Evolutionary conservation across 192 early-diverging fungal species (phyloP).

Genomic region (Powellomyces hirtus): DNA sequence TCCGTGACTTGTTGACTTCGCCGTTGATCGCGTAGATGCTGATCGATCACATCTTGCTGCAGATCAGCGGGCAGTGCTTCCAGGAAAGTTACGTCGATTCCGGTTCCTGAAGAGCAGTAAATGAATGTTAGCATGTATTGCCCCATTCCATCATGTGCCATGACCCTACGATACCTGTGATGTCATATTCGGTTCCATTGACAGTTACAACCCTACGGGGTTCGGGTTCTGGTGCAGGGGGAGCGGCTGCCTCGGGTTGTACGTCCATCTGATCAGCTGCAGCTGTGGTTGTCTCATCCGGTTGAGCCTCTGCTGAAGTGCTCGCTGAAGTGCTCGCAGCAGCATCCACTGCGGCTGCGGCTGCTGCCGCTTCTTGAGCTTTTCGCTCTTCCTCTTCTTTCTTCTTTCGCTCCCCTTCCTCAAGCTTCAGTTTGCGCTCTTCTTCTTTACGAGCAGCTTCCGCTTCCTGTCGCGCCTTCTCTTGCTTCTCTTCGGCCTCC

Average conservation of each 20-base stretch:
- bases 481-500: constrained; percentile 58
- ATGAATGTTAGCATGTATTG: too few species aligned
- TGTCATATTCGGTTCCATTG: constrained; percentile 79
- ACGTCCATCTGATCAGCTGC: constrained; percentile 35
- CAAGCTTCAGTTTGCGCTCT: constrained; percentile 53
- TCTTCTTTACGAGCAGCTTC: constrained; percentile 32
- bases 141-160: not conserved
- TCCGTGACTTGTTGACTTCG: constrained; percentile 26
- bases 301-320: not conserved
- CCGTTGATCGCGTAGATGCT: constrained; percentile 67
- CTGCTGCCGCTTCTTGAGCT: constrained; percentile 35
- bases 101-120: constrained; percentile 53
- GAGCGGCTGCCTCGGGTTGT: constrained; percentile 11
- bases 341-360: constrained; percentile 4
- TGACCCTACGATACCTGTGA: constrained; percentile 79
- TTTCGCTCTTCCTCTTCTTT: constrained; percentile 17
- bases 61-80: constrained; percentile 93
- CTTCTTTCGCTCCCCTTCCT: constrained; percentile 55
- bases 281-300: constrained; percentile 1
- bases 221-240: constrained; percentile 21
- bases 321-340: constrained; percentile 22
- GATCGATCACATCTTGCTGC: constrained; percentile 85
- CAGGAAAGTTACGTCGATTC: constrained; percentile 92
- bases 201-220: constrained; percentile 56
- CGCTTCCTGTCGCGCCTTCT: constrained; percentile 37